Conservation (phyloP, 2,329 filamentous ascomycete genomes). For the Aspergillus latus region DNA sequence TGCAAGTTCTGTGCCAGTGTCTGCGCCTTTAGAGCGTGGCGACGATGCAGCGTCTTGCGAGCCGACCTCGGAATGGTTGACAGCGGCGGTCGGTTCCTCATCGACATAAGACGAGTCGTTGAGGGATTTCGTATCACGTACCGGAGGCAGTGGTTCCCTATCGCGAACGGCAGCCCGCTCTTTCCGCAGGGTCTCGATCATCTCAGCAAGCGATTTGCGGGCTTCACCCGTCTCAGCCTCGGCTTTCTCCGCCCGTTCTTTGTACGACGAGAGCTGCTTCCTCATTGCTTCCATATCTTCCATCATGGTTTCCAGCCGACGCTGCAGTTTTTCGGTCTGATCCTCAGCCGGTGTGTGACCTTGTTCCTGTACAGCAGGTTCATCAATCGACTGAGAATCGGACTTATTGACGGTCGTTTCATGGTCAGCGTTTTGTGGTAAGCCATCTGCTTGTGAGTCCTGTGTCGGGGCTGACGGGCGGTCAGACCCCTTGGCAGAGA, state of each 20-base stretch:
- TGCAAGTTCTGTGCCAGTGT: constrained; percentile 47
- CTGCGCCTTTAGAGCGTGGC: constrained; percentile 42
- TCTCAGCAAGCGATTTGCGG: constrained; percentile 76
- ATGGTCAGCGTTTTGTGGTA: constrained; percentile 3
- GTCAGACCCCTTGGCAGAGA: constrained; percentile 46
- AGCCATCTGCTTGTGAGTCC: constrained; percentile 10
- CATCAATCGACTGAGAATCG: constrained; percentile 12
- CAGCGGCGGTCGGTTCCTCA: constrained; percentile 12
- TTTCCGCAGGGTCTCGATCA: constrained; percentile 77
- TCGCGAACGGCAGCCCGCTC: constrained; percentile 59
- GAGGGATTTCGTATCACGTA: constrained; percentile 14
- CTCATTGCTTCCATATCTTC: constrained; percentile 78
- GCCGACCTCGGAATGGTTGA: constrained; percentile 18
- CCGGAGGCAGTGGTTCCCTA: constrained; percentile 33
- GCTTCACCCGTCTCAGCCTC: constrained; percentile 73
- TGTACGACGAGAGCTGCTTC: constrained; percentile 75
- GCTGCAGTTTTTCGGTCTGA: constrained; percentile 57
- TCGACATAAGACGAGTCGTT: constrained; percentile 12
- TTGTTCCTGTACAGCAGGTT: constrained; percentile 32
- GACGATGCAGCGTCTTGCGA: constrained; percentile 51
- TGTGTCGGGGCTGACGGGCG: neutral
- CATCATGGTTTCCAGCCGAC: constrained; percentile 72
- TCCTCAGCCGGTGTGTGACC: constrained; percentile 29
- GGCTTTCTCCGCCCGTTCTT: constrained; percentile 73
- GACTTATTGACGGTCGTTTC: constrained; percentile 13